Conservation (phyloP, 2,329 filamentous ascomycete genomes). For the Elsinoe necatrix region DNA sequence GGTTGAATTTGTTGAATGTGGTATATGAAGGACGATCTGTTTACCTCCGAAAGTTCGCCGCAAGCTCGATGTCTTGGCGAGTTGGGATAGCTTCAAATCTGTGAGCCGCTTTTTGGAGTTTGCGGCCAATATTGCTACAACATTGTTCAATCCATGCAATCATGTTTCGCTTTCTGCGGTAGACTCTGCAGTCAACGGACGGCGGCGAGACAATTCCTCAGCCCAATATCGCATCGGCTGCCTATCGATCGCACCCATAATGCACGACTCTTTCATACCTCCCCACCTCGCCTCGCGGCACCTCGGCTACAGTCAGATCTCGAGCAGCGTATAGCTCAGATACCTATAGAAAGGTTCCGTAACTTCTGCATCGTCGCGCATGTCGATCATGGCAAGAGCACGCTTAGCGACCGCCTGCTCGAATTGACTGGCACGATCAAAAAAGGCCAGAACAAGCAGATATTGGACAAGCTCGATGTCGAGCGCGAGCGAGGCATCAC, state of each 20-base stretch:
- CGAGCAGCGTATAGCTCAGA: conserved; percentile 59
- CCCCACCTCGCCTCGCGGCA: conserved; percentile 29
- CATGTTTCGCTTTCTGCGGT: conserved; percentile 32
- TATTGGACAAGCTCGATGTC: conserved; percentile 93
- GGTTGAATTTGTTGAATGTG: background rate
- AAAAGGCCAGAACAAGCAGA: conserved; percentile 81
- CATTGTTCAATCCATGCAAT: conserved; percentile 36
- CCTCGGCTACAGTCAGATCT: conserved; percentile 42
- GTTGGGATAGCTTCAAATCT: background rate
- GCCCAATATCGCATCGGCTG: background rate
- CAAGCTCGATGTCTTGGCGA: conserved; percentile 8
- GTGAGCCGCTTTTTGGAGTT: background rate
- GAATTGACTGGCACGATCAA: conserved; percentile 92
- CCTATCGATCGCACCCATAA: background rate
- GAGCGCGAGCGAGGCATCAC: conserved; percentile 95
- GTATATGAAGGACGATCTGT: background rate
- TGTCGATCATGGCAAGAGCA: conserved; percentile 98
- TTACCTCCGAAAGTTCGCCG: conserved; percentile 5
- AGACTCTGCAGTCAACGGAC: background rate
- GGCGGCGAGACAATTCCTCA: background rate
- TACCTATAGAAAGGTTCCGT: conserved; percentile 70
- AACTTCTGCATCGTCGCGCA: conserved; percentile 99
- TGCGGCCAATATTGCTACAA: background rate
- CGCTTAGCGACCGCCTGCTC: conserved; percentile 81
- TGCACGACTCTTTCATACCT: conserved; percentile 24